Base-by-base conservation (phyloP, 192 early-diverging fungal genomes). In the Linnemannia schmuckeri region DNA sequence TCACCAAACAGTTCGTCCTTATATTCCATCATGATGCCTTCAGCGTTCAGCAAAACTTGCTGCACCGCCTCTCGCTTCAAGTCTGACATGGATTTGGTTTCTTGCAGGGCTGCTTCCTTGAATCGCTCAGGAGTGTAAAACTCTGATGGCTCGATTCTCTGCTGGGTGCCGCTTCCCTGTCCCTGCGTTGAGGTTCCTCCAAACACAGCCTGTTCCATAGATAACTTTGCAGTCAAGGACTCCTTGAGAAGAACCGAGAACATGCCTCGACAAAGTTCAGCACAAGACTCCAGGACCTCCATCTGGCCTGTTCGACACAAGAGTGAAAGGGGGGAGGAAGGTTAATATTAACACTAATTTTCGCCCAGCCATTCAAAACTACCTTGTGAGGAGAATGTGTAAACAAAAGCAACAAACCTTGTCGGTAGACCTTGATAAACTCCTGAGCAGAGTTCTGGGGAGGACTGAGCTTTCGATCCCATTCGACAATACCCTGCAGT, bases 371-470 rank as follows among this genome's bases (percentile, higher is more conserved):
- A 37, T n/a, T 70, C 13, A 70, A 37, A 4, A 30, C 17, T 40
- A 42, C 10, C 0, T 27, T 0, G 37, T 22, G 9, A 42, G 22
- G 38, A 9, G 17, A 7, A 71, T 18, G 38, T 18, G 24, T 41
- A 20, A 71, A 20, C 6, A 41, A 0, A 6, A 42, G 20, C 18
- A 38, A 33, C 61, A 1, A 71, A 90, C 91, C 91, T 66, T 71
- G 46, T 9, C 94, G 89, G 80, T 95, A 95, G 55, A 86, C 76
- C 6, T 90, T 61, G 1, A 93, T 90, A 83, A 88, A 86, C 40
- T 72, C 78, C 35, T 92, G 90, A 61, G 90, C 91, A 13, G 70
- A 75, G 8, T 84, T 87, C 15, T 70, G 38, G 10, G 80, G 78
- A 5, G 44, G 41, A 37, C 47, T 47, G 22, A 80, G 44, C 15